phyloP scores from a whole-genome alignment of 495 filamentous ascomycete species.

The Penicillium chermesinum region DNA sequence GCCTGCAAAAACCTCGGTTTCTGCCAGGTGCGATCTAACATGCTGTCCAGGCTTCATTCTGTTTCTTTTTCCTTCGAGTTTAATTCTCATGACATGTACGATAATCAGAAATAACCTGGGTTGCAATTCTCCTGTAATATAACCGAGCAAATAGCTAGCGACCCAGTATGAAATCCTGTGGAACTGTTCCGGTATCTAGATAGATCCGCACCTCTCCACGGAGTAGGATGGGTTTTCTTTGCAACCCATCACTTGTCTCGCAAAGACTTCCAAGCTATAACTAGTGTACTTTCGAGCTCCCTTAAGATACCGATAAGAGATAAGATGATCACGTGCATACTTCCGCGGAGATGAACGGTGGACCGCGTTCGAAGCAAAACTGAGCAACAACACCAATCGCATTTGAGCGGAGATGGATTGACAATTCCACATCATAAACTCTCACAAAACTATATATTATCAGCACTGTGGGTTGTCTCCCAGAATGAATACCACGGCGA shows the following conservation, averaged over 20 bases:
- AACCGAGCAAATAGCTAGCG: neutral
- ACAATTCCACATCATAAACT: too few relatives aligned
- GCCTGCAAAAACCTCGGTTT: too few relatives aligned
- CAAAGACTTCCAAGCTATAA: too few relatives aligned
- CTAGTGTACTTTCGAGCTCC: too few relatives aligned
- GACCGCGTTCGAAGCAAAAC: too few relatives aligned
- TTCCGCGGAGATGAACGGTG: constrained; percentile 1
- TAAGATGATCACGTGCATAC: neutral
- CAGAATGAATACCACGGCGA: constrained; percentile 31
- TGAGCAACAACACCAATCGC: too few relatives aligned
- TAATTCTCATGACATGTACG: constrained; percentile 26
- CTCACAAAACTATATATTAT: neutral
- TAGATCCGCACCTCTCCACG: neutral
- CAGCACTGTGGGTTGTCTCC: neutral
- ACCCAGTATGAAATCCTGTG: neutral
- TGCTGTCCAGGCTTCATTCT: too few relatives aligned
- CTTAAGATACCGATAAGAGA: constrained; percentile 3
- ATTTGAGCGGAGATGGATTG: too few relatives aligned
- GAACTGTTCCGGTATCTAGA: neutral
- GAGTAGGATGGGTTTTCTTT: constrained; percentile 3
- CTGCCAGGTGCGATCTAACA: too few relatives aligned
- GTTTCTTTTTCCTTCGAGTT: too few relatives aligned
- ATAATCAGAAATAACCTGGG: constrained; percentile 4
- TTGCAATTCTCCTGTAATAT: too few relatives aligned
- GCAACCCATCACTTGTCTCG: too few relatives aligned